phyloP scores from a whole-genome alignment of 1,284 basidiomycete genomes.

The Marasmius oreades region DNA sequence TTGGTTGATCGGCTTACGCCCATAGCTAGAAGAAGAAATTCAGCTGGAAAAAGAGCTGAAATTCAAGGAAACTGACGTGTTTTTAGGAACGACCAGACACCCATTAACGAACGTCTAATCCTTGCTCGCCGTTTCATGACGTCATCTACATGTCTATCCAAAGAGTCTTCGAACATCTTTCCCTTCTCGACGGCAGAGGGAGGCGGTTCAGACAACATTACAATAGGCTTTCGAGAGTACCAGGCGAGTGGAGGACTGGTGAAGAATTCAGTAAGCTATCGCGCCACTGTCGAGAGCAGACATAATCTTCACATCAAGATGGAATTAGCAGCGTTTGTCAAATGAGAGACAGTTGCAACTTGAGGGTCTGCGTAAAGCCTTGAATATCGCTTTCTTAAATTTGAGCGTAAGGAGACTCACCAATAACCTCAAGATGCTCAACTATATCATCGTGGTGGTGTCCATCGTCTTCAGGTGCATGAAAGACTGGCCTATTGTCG shows the following conservation, averaged over 20 bases:
- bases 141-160: constrained; percentile 80
- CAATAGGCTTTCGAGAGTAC: constrained; percentile 66
- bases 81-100: constrained; percentile 82
- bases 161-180: constrained; percentile 46
- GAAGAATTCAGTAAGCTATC: constrained; percentile 8
- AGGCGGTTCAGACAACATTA: constrained; percentile 47
- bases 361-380: constrained; percentile 54
- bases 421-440: constrained; percentile 76
- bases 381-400: background rate
- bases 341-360: constrained; percentile 63
- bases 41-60: constrained; percentile 5
- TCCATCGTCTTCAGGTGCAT: constrained; percentile 18
- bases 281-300: no score
- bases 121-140: constrained; percentile 68
- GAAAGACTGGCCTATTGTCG: constrained; percentile 3
- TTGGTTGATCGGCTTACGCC: constrained; percentile 40
- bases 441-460: constrained; percentile 73
- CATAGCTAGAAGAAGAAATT: constrained; percentile 37
- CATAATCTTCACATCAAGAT: constrained; percentile 54
- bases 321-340: constrained; percentile 77
- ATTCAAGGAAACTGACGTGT: constrained; percentile 58
- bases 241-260: constrained; percentile 62
- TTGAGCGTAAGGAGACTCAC: constrained; percentile 30
- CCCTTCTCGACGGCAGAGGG: constrained; percentile 25
- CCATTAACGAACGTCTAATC: constrained; percentile 58